Evolutionary conservation across 305 asterid genomes (phyloP), one percentile per base, ranked within the genome.

Genomic region (Withania somnifera): DNA sequence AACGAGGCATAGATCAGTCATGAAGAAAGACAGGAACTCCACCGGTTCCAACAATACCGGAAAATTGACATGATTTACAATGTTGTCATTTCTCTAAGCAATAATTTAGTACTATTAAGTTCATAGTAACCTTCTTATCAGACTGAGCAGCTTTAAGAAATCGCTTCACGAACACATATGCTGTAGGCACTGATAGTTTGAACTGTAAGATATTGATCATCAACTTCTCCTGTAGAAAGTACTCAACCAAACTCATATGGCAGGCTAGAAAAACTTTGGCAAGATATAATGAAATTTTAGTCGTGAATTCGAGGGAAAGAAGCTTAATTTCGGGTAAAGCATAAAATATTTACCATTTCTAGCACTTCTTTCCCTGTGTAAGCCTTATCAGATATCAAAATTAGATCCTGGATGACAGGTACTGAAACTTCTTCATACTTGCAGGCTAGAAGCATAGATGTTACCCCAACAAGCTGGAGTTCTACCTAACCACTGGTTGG

Each of bases 71-170:
- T 30, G 60, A 58, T 40, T 42, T 56, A 69, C 13, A 45, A 68
- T 2, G 6, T 20, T 69, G 19, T 69, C 20, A 8, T 13, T 71
- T 71, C 22, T 14, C 53, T 45, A 45, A 45, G 38, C 4, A 0
- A 36, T 71, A 42, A 22, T 45, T n/a, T 45, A 75, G 45, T 73
- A 26, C 26, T 73, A 34, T 2, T 6, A 78, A 82, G 47, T 50
- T 26, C 77, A 77, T 47, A 86, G 88, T 63, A 71, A 96, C 99
- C 91, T 75, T 88, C 76, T 80, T 89, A 85, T 91, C 91, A 2
- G 93, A 91, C 64, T 89, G 90, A 5, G 97, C 93, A 5, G 97
- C 99, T 88, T 94, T 94, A 63, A 96, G 87, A 89, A 90, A 91
- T 20, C 98, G 89, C 68, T 85, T 90, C 95, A 94, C 88, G 84